phyloP scores from a whole-genome alignment of 2,329 filamentous ascomycete genomes.

The Botrytis tulipae region DNA sequence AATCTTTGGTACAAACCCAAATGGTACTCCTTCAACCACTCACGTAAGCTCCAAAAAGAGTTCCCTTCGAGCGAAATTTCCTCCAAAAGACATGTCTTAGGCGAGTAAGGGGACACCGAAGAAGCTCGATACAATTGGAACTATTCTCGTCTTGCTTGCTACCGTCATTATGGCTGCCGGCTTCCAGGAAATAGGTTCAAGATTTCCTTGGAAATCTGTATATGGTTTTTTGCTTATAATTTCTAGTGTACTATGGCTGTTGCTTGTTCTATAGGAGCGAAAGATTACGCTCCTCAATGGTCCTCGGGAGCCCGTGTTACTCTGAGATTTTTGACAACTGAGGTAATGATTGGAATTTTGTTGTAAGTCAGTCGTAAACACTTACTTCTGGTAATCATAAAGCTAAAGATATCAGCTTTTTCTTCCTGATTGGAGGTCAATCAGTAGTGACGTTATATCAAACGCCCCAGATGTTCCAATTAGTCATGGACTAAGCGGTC shows the following conservation, averaged over 20 bases:
- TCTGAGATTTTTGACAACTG: slow-evolving; percentile 22
- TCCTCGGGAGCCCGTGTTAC: slow-evolving; percentile 26
- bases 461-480: neutral
- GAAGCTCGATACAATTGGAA: slow-evolving; percentile 16
- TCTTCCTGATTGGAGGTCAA: neutral
- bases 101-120: neutral
- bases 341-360: slow-evolving; percentile 22
- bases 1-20: neutral
- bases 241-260: slow-evolving; percentile 34
- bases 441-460: neutral
- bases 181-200: slow-evolving; percentile 46
- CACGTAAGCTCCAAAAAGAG: neutral
- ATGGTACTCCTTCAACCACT: neutral
- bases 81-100: neutral
- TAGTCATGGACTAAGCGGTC: neutral
- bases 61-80: slow-evolving; percentile 15
- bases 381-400: neutral
- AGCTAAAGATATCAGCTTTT: neutral
- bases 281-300: slow-evolving; percentile 14
- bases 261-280: slow-evolving; percentile 39
- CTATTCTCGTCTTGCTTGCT: slow-evolving; percentile 41
- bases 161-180: slow-evolving; percentile 48
- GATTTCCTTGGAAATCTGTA: slow-evolving; percentile 45
- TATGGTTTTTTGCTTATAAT: slow-evolving; percentile 35
- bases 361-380: slow-evolving; percentile 20